Percentiles rank a stretch among this genome's conserved stretches.
phyloP scores from a whole-genome alignment of 345 rosid genomes.

The Gossypium anomalum region DNA sequence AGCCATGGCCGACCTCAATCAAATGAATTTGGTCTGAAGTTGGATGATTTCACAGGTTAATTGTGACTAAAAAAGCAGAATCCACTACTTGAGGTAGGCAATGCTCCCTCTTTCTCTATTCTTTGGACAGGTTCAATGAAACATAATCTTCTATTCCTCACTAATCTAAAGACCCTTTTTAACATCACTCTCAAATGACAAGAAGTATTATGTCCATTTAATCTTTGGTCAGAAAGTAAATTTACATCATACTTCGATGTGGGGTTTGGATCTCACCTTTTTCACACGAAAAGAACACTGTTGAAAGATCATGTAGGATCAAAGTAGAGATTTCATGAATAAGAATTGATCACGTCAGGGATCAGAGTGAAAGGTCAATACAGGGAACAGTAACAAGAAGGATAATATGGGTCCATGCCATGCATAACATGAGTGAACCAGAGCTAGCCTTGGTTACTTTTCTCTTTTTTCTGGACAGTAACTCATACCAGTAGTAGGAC shows the following conservation, averaged over 20 bases:
- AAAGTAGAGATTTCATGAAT: not conserved
- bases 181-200: not conserved
- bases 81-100: conserved; percentile 7
- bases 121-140: not conserved
- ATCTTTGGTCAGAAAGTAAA: not conserved
- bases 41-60: not conserved
- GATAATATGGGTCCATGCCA: not conserved
- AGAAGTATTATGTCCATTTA: not conserved
- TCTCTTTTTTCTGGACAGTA: not conserved
- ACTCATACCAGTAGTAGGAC: not conserved
- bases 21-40: not conserved
- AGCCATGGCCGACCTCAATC: not conserved
- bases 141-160: not conserved
- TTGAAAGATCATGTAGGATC: not conserved
- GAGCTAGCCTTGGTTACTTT: conserved; percentile 1
- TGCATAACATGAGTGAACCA: not conserved
- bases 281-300: not conserved
- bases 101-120: not conserved
- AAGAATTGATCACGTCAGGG: not conserved
- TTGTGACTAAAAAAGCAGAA: conserved; percentile 5
- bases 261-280: not conserved
- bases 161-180: not conserved
- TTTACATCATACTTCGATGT: not conserved
- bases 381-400: not conserved
- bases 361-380: not conserved